Percentiles rank a stretch among this genome's conserved stretches.
These are phyloP conservation scores for Heteromeles arbutifolia DNA, from an alignment of 306 rosid genomes.

Conservation along the genomic window DNA sequence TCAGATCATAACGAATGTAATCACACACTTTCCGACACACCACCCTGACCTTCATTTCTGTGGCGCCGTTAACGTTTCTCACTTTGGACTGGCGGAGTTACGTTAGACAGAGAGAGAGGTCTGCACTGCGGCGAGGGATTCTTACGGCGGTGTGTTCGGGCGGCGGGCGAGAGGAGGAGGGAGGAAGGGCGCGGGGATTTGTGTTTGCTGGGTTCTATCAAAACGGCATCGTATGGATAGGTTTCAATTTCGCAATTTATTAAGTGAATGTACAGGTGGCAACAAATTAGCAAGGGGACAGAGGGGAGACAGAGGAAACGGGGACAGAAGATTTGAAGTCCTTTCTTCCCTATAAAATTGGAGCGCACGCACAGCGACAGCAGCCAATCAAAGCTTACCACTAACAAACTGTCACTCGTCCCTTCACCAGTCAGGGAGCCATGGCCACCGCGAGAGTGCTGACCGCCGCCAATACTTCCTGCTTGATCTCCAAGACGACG, in stretches of 20 bases:
- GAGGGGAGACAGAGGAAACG: no score
- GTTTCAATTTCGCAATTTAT: no score
- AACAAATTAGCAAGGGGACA: not conserved
- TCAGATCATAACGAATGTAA: constrained; percentile 71
- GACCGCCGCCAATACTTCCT: constrained; percentile 41
- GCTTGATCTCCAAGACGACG: constrained; percentile 32
- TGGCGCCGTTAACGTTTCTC: not conserved
- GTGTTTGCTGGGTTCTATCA: not conserved
- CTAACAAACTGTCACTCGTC: not conserved
- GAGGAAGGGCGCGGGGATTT: not conserved
- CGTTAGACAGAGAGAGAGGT: not conserved
- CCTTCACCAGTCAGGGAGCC: not conserved
- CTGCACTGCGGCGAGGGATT: not conserved
- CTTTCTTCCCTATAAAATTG: no score
- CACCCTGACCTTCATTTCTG: constrained; percentile 61
- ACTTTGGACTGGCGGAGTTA: not conserved
- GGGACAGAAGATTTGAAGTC: not conserved
- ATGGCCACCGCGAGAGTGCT: constrained; percentile 88
- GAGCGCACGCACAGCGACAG: not conserved
- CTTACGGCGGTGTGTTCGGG: not conserved
- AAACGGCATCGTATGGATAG: no score
- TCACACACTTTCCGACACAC: constrained; percentile 58
- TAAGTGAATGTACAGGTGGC: not conserved
- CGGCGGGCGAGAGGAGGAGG: not conserved
- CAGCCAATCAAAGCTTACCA: not conserved